Evolutionary conservation across 2,329 filamentous ascomycete species (phyloP), one percentile per base, ranked within the genome.

Genomic region (Clonostachys solani): DNA sequence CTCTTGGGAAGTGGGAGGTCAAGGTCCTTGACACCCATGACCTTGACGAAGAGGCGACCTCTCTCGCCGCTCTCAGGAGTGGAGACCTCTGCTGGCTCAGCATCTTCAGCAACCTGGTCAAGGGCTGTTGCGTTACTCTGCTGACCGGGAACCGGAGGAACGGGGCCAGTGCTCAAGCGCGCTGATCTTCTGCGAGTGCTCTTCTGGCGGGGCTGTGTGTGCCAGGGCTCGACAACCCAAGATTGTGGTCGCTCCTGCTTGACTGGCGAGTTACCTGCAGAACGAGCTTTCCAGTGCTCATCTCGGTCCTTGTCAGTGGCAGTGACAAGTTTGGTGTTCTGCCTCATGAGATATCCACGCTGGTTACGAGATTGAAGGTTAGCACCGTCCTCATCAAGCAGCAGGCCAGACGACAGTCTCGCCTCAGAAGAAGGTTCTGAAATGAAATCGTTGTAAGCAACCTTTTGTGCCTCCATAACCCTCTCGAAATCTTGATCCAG

Each of bases 161-260:
- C 83, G 16, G 86, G 75, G 1, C 88, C 89, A 18, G 73, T 73
- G 23, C 60, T 56, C 12, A 52, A 57, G n/a, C 23, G 35, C 4
- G 17, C 33, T 12, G 43, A 42, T 10, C 45, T 37, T 69, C 86
- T 86, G 52, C 82, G 77, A 36, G 82, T 69, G 56, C 78, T 84
- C 54, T 75, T 77, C 54, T 86, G 81, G 48, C 91, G 82, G 41
- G 77, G 68, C 66, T 91, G 88, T 50, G 86, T 83, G 67, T 95
- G 96, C 94, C 94, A 99, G 15, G 94, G 94, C 68, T 97, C 94
- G 6, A 95, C 94, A 13, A 90, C 94, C 88, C 94, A 96, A 2
- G 91, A 95, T 64, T 95, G 89, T 34, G 90, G 89, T 42, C 90
- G 91, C 5, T 82, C 75, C 58, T 89, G 84, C 60, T 95, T 89